Evolutionary conservation across 306 rosid genomes (phyloP), one percentile per base, ranked within the genome.

Genomic region (Citrullus colocynthis): DNA sequence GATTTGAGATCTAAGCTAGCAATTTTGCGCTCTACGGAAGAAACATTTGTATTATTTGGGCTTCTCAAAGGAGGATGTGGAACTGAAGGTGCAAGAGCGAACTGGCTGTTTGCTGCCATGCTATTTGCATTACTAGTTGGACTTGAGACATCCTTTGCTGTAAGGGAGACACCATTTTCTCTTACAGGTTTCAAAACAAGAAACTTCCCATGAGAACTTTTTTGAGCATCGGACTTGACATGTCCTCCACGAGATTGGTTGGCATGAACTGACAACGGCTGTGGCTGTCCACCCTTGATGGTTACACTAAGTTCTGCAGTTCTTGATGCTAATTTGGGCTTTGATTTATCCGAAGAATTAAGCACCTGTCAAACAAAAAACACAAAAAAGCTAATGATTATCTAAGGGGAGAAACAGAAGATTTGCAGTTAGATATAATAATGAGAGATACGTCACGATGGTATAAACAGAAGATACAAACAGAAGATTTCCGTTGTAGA

Each of bases 171-270:
- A 72, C 97, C 99, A 79, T 92, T 91, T 82, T 96, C 97, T 90
- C 97, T 85, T 9, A 86, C 93, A 51, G 91, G 94, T 81, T 90
- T 92, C 13, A 95, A 96, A 82, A 92, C 99, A 81, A 89, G 92
- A 74, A 88, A 92, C 92, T 95, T 95, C 70, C 97, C 97, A 62
- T 85, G 90, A 65, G 99, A 85, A 75, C 92, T 82, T 92, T 92
- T 92, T 3, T 93, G 87, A 81, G 89, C 42, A 81, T 95, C 99
- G 1, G 86, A 78, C 81, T 89, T 95, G 78, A 78, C 87, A 84
- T 84, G 86, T 77, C 89, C 93, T 81, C 86, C 79, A 80, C 93
- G 93, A 69, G 95, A 85, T 60, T 89, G 97, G 82, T 75, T 92
- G 42, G 81, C 82, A 73, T 84, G 93, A 72, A 85, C 83, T 4